Base-by-base conservation (phyloP, 2,329 filamentous ascomycete genomes). In the Hypoxylon sp. region DNA sequence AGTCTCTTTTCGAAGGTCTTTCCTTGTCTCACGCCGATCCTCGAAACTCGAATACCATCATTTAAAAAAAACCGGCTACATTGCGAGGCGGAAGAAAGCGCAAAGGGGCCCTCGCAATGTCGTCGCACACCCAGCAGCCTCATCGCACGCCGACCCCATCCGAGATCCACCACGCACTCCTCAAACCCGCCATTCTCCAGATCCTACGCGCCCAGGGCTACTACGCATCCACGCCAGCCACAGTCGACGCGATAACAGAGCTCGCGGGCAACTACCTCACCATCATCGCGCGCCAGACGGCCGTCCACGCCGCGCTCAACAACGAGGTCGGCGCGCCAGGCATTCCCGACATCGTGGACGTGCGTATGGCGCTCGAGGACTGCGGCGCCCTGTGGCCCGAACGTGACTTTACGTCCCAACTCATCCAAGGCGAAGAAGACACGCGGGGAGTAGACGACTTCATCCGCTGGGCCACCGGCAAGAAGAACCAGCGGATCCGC, bases 161-260 rank as follows among this genome's bases (percentile, higher is more conserved):
- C 44, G 74, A 76, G 64, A 71, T 78, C 30, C 71, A 78, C 82
- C 91, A 93, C 81, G 91, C 92, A 68, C 90, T 97, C 71, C 86
- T 98, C 64, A 93, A 94, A 46, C 95, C 95, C 1, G 91, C 91
- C 53, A 89, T 98, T 68, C 89, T 98, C 64, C 94, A 98, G 81
- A 95, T 97, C 76, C 89, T 98, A 57, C 94, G 95, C 77, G 93
- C 95, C 31, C 91, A 94, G 25, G 95, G 95, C 78, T 98, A 97
- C 82, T 93, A 97, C 79, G 87, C 91, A 46, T 92, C 94, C 56
- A 90, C 90, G 61, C 91, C 93, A 1, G 91, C 91, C 2, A 94
- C 97, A 6, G 85, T 98, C 64, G 95, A 98, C 81, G 91, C 92
- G 8, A 80, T 98, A n/a, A 92, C 94, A 13, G 94, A 98, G 80